Evolutionary conservation across 148 eudicot genomes (phyloP).

Genomic region (Talinum fruticosum): DNA sequence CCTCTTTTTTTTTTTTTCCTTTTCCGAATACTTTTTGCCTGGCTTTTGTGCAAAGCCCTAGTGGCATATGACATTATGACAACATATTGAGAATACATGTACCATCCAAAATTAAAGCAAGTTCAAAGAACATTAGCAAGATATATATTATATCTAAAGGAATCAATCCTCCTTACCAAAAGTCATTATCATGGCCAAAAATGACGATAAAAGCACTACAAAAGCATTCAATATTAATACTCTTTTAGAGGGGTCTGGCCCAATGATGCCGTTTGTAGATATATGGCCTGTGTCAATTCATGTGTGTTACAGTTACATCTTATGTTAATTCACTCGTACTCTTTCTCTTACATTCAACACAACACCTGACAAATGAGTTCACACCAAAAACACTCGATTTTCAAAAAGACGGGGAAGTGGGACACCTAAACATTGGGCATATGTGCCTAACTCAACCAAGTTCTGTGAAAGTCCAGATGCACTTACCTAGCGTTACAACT

Average conservation of each 20-base stretch:
- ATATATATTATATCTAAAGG: background rate
- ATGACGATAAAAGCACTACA: background rate
- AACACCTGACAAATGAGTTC: background rate
- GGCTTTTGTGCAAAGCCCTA: background rate
- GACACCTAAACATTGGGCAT: background rate
- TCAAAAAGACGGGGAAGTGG: background rate
- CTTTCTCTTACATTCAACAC: background rate
- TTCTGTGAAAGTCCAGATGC: too few relatives aligned
- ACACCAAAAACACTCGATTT: background rate
- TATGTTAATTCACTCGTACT: background rate
- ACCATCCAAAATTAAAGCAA: background rate
- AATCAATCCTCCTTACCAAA: background rate
- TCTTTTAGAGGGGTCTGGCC: background rate
- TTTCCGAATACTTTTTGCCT: background rate
- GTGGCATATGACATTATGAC: background rate
- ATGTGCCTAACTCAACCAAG: too few relatives aligned
- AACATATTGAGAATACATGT: background rate
- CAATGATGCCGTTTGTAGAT: background rate
- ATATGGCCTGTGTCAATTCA: background rate
- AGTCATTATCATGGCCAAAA: constrained; percentile 2
- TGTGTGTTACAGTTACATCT: background rate
- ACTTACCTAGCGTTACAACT: too few relatives aligned
- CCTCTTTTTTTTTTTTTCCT: background rate
- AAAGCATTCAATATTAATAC: background rate
- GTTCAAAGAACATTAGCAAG: background rate